A percentile compares a stretch with the other conserved stretches of the same genome.
Conservation (phyloP, 148 eudicot genomes). For the Beta vulgaris region DNA sequence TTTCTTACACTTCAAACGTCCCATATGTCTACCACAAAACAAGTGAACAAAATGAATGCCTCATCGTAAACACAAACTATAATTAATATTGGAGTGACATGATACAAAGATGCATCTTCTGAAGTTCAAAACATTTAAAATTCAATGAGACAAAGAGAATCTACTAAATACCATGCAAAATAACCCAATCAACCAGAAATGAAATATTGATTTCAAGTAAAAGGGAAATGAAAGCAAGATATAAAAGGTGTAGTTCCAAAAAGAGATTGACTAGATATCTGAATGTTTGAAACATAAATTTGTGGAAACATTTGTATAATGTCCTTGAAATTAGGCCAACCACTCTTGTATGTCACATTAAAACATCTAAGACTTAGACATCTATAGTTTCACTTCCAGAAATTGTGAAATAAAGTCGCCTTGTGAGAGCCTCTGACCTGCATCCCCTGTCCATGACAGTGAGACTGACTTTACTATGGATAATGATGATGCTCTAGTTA, state of each 20-base stretch:
- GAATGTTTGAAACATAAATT: no score
- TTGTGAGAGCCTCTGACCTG: not conserved
- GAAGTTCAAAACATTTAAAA: not conserved
- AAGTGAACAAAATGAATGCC: slow-evolving; percentile 7
- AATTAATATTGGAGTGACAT: not conserved
- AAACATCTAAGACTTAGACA: no score
- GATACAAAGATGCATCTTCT: slow-evolving; percentile 6
- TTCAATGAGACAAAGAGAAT: not conserved
- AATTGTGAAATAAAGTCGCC: not conserved
- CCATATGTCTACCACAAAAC: slow-evolving; percentile 73
- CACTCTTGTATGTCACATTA: no score
- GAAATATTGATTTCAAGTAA: not conserved
- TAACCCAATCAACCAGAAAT: not conserved
- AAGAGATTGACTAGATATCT: no score
- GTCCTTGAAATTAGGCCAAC: no score
- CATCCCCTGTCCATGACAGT: not conserved
- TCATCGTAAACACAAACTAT: not conserved
- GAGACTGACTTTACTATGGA: not conserved
- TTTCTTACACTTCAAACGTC: slow-evolving; percentile 56
- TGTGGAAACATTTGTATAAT: no score
- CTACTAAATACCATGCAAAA: not conserved
- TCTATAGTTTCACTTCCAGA: no score
- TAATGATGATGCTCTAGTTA: not conserved
- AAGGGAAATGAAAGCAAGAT: not conserved
- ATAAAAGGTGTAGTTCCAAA: not conserved